A percentile compares a stretch with the other conserved stretches of the same genome.
phyloP scores from a whole-genome alignment of 129 eudicot genomes.

The Lonicera japonica region DNA sequence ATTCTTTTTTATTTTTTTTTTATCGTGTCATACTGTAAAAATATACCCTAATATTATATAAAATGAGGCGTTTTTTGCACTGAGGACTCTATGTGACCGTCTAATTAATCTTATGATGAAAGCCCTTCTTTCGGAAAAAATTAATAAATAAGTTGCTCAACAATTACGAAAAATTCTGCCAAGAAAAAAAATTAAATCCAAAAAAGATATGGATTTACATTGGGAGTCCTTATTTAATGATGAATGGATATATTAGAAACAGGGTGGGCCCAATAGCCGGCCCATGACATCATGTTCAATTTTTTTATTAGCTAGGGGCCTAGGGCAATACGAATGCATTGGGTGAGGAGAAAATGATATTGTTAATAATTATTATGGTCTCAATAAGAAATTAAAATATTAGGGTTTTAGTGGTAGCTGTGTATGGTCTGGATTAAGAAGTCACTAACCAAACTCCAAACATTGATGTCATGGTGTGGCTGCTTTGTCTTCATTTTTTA shows the following conservation, averaged over 20 bases:
- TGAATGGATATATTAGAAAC: not conserved
- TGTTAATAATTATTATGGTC: not conserved
- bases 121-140: too few relatives aligned
- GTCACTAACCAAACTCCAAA: slow-evolving; percentile 14
- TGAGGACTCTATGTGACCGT: too few relatives aligned
- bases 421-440: slow-evolving; percentile 8
- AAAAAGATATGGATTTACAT: too few relatives aligned
- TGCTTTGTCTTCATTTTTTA: not conserved
- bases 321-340: not conserved
- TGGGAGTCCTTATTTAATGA: too few relatives aligned
- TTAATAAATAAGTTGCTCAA: too few relatives aligned
- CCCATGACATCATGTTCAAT: slow-evolving; percentile 60
- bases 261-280: slow-evolving; percentile 57
- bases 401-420: slow-evolving; percentile 5
- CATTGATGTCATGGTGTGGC: slow-evolving; percentile 28
- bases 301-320: slow-evolving; percentile 30
- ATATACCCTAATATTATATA: too few relatives aligned
- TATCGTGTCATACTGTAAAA: too few relatives aligned
- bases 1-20: too few relatives aligned
- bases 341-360: slow-evolving; percentile 22
- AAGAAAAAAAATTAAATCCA: too few relatives aligned
- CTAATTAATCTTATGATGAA: too few relatives aligned
- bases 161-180: too few relatives aligned
- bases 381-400: slow-evolving; percentile 1
- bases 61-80: too few relatives aligned